Percentiles rank a stretch among this genome's conserved stretches.
phyloP scores from a whole-genome alignment of 306 rosid genomes.

The Hippophae tibetana region DNA sequence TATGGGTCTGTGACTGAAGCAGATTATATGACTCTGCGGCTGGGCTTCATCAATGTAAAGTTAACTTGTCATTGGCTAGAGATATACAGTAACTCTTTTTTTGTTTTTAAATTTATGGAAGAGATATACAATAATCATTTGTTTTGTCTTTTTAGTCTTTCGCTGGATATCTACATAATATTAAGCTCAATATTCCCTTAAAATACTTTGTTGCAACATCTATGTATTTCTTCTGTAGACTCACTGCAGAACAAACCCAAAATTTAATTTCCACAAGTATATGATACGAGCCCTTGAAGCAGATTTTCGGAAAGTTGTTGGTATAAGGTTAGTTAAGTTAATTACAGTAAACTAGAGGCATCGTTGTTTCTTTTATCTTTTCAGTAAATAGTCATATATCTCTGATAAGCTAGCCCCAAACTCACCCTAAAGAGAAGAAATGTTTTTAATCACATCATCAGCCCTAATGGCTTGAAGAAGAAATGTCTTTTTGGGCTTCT shows the following conservation, averaged over 20 bases:
- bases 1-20: constrained; percentile 27
- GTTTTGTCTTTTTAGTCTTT: neutral
- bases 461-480: too few species aligned
- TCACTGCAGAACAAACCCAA: constrained; percentile 25
- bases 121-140: neutral
- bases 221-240: constrained; percentile 6
- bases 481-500: too few species aligned
- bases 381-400: neutral
- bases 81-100: neutral
- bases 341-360: too few species aligned
- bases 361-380: neutral
- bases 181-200: neutral
- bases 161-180: neutral
- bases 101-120: too few species aligned
- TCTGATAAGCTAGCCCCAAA: neutral
- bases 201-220: neutral
- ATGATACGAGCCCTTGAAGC: constrained; percentile 31
- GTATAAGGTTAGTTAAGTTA: constrained; percentile 19
- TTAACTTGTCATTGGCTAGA: neutral
- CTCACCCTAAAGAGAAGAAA: too few species aligned
- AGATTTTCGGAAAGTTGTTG: constrained; percentile 30
- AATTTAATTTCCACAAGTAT: constrained; percentile 29
- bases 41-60: constrained; percentile 27
- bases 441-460: too few species aligned
- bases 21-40: constrained; percentile 25